A percentile compares a stretch with the other conserved stretches of the same genome.
Evolutionary conservation across 2,329 filamentous ascomycete genomes (phyloP).

Genomic region (Epicoccum nigrum): DNA sequence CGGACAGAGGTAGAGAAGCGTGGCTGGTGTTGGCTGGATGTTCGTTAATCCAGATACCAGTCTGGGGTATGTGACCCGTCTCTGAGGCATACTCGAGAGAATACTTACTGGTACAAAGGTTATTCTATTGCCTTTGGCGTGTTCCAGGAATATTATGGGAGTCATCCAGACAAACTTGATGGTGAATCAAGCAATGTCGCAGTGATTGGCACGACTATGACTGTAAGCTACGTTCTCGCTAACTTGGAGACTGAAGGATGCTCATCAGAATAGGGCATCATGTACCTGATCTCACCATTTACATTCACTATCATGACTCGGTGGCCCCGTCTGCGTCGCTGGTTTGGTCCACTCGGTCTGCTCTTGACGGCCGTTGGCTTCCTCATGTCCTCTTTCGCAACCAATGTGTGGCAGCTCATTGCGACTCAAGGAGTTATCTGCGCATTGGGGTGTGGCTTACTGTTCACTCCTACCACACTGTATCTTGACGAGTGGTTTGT

Average conservation of each 20-base stretch:
- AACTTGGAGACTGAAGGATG: not conserved
- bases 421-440: slow-evolving; percentile 48
- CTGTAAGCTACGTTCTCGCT: slow-evolving; percentile 13
- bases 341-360: slow-evolving; percentile 41
- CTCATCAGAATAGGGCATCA: slow-evolving; percentile 42
- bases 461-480: slow-evolving; percentile 55
- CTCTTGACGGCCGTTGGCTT: slow-evolving; percentile 23
- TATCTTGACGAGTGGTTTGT: slow-evolving; percentile 69
- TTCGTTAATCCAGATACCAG: slow-evolving; percentile 30
- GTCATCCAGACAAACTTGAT: slow-evolving; percentile 19
- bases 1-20: slow-evolving; percentile 27
- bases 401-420: slow-evolving; percentile 39
- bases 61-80: slow-evolving; percentile 25
- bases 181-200: slow-evolving; percentile 19
- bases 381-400: slow-evolving; percentile 37
- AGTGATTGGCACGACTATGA: slow-evolving; percentile 29
- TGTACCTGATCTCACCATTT: slow-evolving; percentile 52
- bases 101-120: slow-evolving; percentile 18
- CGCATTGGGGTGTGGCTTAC: slow-evolving; percentile 52
- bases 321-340: slow-evolving; percentile 40
- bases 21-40: slow-evolving; percentile 33
- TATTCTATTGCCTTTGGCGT: slow-evolving; percentile 31
- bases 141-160: slow-evolving; percentile 29
- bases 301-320: slow-evolving; percentile 41
- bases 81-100: not conserved